Evolutionary conservation across 2,329 filamentous ascomycete genomes (phyloP).

Genomic region (Lecanicillium sp.): DNA sequence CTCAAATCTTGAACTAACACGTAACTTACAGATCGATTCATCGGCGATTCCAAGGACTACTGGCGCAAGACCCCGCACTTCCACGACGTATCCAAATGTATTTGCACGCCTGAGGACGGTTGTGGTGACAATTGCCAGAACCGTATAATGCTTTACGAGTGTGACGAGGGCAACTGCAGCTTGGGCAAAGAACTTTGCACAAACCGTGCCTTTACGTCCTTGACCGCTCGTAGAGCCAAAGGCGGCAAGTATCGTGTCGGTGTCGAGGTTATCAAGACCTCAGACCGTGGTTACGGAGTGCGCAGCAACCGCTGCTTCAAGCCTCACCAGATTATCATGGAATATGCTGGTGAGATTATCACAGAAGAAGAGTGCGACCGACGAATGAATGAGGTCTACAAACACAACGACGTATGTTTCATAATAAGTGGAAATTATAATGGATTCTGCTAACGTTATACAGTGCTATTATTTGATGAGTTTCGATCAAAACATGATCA

Average conservation of each 20-base stretch:
- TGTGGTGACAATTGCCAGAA: slow-evolving; percentile 92
- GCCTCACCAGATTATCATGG: slow-evolving; percentile 92
- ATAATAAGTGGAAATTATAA: not conserved
- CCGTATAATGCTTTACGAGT: slow-evolving; percentile 95
- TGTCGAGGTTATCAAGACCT: slow-evolving; percentile 89
- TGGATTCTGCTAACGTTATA: slow-evolving; percentile 9
- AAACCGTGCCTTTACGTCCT: slow-evolving; percentile 80
- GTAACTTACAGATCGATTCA: slow-evolving; percentile 66
- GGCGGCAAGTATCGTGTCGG: slow-evolving; percentile 86
- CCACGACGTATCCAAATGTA: slow-evolving; percentile 69
- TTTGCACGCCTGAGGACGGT: slow-evolving; percentile 68
- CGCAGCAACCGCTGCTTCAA: slow-evolving; percentile 83
- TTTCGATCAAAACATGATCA: slow-evolving; percentile 97
- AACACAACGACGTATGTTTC: slow-evolving; percentile 72
- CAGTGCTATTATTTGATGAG: slow-evolving; percentile 98
- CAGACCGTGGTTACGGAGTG: slow-evolving; percentile 83
- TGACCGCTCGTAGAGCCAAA: slow-evolving; percentile 65
- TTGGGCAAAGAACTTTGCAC: slow-evolving; percentile 65
- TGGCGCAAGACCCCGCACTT: slow-evolving; percentile 75
- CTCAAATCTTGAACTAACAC: slow-evolving; percentile 19
- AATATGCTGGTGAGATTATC: slow-evolving; percentile 97
- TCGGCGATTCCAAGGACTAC: slow-evolving; percentile 70
- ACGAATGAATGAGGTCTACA: slow-evolving; percentile 89
- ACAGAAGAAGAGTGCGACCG: slow-evolving; percentile 89
- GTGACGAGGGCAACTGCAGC: slow-evolving; percentile 82